Base-by-base conservation (phyloP, 495 filamentous ascomycete species). In the Penicillium argentinense region DNA sequence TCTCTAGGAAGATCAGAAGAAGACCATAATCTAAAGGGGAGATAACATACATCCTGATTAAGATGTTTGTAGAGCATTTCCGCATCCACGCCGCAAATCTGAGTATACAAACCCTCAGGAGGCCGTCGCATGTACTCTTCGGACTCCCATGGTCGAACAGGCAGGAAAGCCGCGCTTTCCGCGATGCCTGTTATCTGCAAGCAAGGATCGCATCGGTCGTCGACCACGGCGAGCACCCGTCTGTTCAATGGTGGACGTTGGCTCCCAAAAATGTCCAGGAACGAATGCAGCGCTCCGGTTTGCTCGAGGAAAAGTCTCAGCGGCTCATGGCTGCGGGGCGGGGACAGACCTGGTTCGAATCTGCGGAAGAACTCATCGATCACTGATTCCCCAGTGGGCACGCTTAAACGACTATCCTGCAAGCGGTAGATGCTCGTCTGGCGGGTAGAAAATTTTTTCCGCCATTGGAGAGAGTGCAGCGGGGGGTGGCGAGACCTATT, bases 141-240 rank as follows among this genome's bases (percentile, higher is more conserved):
- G 2, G 53, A 56, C 29, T 47, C 42, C 48, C 53, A 56, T 48
- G 40, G 48, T 18, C 53, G 42, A 9, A 51, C 42, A 12, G 49
- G 53, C 34, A 56, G 24, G 28, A 51, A 51, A 38, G 21, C 34
- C 23, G 41, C 13, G 33, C 29, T 48, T 27, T 48, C 48, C 9
- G 53, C n/a, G 12, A 56, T 48, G 18, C 37, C 21, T 12, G 42
- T 42, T 9, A 56, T 38, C 24, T 43, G 24, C 36, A 48, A 42
- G 21, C 42, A 56, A 22, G 53, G 53, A 45, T 52, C 53, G 29
- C 53, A 51, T 24, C 53, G 26, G 30, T 56, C 53, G 29, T 56
- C 53, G 4, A 56, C 30, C 22, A 56, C 42, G 23, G 44, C 53
- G 6, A 56, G 28, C 7, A 34, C 3, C n/a, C 26, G 38, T 24